Base-by-base conservation (phyloP, 192 early-diverging fungal species). In the Diversispora epigaea region DNA sequence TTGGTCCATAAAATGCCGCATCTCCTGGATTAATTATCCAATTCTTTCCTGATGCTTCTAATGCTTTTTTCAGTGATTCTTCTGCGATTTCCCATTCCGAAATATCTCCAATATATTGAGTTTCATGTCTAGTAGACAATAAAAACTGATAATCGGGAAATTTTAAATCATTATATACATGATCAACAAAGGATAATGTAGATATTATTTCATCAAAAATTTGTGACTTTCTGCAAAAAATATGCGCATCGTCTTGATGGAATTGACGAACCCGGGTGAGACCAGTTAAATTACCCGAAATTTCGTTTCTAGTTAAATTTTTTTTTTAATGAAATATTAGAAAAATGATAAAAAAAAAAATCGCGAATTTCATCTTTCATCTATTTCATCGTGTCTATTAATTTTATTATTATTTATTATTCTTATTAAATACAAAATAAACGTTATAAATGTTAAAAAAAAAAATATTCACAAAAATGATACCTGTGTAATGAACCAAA, bases 181-280 rank as follows among this genome's bases (percentile, higher is more conserved):
- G 81, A 47, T 92, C 83, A 15, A 98, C 88, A 79, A 98, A 87
- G 1, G 82, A 80, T n/a, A 98, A 79, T 19, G 89, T 92, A 22
- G 86, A 80, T 4, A 82, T 79, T 75, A 98, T 97, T 84, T 98
- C 96, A 39, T 81, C 68, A 21, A 81, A 80, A 63, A 96, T 91
- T 78, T 98, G 95, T 4, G 86, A 84, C 46, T 87, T 86, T 4
- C 88, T 84, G 77, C 96, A 98, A 81, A 98, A 98, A 67, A 98
- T 96, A 76, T 98, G 96, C 0, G 93, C 96, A 77, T 98, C 96
- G 74, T 98, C 96, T 82, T 98, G 96, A 75, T 98, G 95, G 83
- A 98, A 98, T 77, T 93, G 89, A 69, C 93, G 90, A 54, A 96
- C 95, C 12, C 96, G 86, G 0, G 95, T 98, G 52, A 98, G 84